These are phyloP conservation scores for Stachybotrys chlorohalonatus DNA, from an alignment of 2,329 filamentous ascomycete species.

Conservation along the genomic window DNA sequence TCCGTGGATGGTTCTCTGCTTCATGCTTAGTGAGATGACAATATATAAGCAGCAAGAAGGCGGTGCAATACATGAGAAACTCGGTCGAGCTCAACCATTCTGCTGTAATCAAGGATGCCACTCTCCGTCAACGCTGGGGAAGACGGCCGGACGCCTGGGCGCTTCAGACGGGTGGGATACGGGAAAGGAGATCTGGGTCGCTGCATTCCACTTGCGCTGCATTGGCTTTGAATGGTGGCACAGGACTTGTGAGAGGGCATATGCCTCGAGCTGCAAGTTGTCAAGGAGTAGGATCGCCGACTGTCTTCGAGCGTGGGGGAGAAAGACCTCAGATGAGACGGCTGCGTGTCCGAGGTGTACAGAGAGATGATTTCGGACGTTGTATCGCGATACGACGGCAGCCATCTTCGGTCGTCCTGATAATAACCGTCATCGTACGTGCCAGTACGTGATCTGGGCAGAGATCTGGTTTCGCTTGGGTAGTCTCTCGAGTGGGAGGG, in stretches of 20 bases:
- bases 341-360: conserved; percentile 42
- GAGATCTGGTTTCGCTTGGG: conserved; percentile 17
- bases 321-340: conserved; percentile 31
- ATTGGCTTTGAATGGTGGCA: conserved; percentile 37
- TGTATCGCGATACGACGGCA: conserved; percentile 41
- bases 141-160: conserved; percentile 39
- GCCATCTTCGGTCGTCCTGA: conserved; percentile 31
- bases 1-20: conserved; percentile 35
- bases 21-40: conserved; percentile 2
- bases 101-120: conserved; percentile 38
- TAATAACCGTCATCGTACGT: conserved; percentile 20
- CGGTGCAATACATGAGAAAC: conserved; percentile 31
- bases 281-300: conserved; percentile 46
- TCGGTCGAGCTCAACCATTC: conserved; percentile 41
- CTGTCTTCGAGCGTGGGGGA: conserved; percentile 35
- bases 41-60: neutral
- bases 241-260: conserved; percentile 39
- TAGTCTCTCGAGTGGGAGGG: conserved; percentile 17
- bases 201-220: conserved; percentile 31
- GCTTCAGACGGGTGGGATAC: conserved; percentile 47
- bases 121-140: conserved; percentile 41
- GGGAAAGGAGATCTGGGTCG: conserved; percentile 50
- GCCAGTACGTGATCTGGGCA: conserved; percentile 17
- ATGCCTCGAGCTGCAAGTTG: conserved; percentile 36
- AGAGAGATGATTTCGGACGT: conserved; percentile 48